Evolutionary conservation across 495 filamentous ascomycete genomes (phyloP).

Genomic region (Tuber indicum): DNA sequence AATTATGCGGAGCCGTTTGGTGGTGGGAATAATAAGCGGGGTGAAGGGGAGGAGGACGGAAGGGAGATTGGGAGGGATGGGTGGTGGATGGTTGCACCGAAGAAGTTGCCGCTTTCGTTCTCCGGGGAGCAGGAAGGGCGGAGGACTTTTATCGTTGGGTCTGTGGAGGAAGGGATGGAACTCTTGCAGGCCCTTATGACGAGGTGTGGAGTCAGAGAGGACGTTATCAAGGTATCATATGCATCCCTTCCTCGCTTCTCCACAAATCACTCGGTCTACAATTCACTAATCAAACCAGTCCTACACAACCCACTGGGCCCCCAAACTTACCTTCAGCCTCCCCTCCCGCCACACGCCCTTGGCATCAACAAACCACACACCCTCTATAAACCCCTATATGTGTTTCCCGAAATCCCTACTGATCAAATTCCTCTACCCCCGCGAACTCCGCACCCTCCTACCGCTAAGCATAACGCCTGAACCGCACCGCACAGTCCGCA

Average conservation of each 20-base stretch:
- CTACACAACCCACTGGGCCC: conserved; percentile 23
- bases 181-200: conserved; percentile 19
- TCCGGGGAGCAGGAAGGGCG: conserved; percentile 14
- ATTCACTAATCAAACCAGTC: conserved; percentile 8
- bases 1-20: conserved; percentile 8
- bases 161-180: conserved; percentile 13
- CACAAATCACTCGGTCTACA: background rate
- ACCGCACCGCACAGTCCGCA: conserved; percentile 24
- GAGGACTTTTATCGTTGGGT: conserved; percentile 22
- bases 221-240: conserved; percentile 10
- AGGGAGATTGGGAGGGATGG: conserved; percentile 1
- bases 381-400: background rate
- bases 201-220: conserved; percentile 21
- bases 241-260: background rate
- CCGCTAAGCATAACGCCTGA: conserved; percentile 20
- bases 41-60: background rate
- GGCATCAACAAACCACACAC: background rate
- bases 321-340: conserved; percentile 11
- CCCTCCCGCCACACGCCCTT: background rate
- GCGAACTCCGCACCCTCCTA: conserved; percentile 24
- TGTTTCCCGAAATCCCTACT: conserved; percentile 15
- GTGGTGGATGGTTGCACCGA: conserved; percentile 30
- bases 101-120: conserved; percentile 22
- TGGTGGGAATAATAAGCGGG: background rate
- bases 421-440: conserved; percentile 30